phyloP scores from a whole-genome alignment of 164 flowering plant genomes.

The Echeveria elegans region DNA sequence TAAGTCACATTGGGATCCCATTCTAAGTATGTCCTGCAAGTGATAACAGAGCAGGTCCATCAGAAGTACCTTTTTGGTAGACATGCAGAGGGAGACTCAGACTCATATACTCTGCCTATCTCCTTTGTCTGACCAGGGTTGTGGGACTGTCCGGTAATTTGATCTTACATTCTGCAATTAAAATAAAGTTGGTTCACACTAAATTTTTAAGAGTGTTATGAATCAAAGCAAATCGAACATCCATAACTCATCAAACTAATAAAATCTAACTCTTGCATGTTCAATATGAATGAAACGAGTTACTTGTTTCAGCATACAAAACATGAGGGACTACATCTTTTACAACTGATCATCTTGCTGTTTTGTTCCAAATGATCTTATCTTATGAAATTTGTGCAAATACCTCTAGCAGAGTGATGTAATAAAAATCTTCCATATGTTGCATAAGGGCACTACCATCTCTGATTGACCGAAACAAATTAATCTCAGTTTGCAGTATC shows the following conservation, averaged over 20 bases:
- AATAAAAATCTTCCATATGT: conserved; percentile 98
- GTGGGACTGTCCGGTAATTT: conserved; percentile 31
- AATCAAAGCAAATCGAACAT: background rate
- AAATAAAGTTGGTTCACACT: background rate
- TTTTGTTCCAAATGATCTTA: background rate
- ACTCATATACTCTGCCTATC: conserved; percentile 8
- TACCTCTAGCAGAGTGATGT: conserved; percentile 83
- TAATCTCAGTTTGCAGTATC: conserved; percentile 23
- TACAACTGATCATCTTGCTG: background rate
- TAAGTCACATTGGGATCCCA: background rate
- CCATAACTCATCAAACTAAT: background rate
- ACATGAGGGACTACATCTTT: background rate
- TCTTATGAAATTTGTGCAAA: background rate
- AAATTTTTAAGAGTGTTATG: background rate
- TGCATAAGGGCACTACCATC: conserved; percentile 98
- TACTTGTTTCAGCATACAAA: background rate
- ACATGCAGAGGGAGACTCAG: background rate
- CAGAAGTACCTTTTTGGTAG: background rate
- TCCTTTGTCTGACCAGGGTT: conserved; percentile 17
- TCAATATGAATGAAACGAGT: background rate
- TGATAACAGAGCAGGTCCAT: conserved; percentile 1
- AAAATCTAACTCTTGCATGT: background rate
- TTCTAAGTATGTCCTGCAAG: background rate
- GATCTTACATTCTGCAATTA: conserved; percentile 55
- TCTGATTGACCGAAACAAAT: conserved; percentile 73